Base-by-base conservation (phyloP, 768 basidiomycete genomes). In the Naganishia friedmannii region DNA sequence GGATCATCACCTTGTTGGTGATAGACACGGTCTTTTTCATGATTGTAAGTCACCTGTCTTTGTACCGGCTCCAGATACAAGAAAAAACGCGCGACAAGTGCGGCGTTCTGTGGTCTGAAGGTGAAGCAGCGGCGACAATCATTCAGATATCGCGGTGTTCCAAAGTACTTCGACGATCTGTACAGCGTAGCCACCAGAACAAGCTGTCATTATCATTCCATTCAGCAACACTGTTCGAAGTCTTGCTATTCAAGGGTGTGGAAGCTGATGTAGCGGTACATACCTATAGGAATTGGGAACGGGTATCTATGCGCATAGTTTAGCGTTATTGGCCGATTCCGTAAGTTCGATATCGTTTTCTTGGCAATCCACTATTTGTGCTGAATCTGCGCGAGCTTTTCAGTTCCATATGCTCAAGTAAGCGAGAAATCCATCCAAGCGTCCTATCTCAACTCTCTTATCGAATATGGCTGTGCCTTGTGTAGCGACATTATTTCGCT, bases 321-420 rank as follows among this genome's bases (percentile, higher is more conserved):
- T 63, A 15, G 60, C 60, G 2, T 34, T 63, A 3, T n/a, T 63
- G 39, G 60, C 60, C n/a, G 60, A 63, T 45, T 63, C 60, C 5
- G 60, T 63, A 45, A 63, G 60, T 63, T 29, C 6, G 6, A 17
- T 12, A 5, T 63, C 42, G 10, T 42, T 37, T 58, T 31, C 54
- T 19, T 55, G 29, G 29, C 7, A 19, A 4, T 55, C 9, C 15
- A 55, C 2, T 31, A 7, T 29, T 5, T 31, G 17, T 19, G 28
- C 28, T 31, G 28, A 55, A 31, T 29, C 19, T 31, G 5, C 57
- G 1, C 13, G 21, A n/a, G 57, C 23, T 26, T 12, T 12, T 51
- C 48, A 90, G 74, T 98, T 98, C 82, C 95, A 98, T 83, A 98
- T 96, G 94, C 88, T 97, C 83, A 97, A 97, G 93, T 94, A 73